Conservation (phyloP, 129 eudicot genomes). For the Rutidosis leptorrhynchoides region DNA sequence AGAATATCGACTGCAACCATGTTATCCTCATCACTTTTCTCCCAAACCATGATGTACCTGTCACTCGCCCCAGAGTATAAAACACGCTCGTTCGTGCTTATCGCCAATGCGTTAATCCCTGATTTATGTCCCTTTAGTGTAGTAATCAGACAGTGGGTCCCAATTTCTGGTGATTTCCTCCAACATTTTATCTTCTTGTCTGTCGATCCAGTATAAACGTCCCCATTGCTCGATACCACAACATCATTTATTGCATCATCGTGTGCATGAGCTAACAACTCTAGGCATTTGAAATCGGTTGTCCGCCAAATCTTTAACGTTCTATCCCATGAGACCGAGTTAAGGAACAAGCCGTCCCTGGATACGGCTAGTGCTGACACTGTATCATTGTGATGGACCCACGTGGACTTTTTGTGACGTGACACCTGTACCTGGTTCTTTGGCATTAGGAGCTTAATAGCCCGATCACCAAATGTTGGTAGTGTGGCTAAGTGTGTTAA, state of each 20-base stretch:
- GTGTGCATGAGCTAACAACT: slow-evolving; percentile 50
- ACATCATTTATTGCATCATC: slow-evolving; percentile 68
- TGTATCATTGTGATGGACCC: slow-evolving; percentile 64
- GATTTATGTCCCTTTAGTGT: slow-evolving; percentile 52
- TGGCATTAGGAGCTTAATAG: slow-evolving; percentile 38
- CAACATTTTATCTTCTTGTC: slow-evolving; percentile 52
- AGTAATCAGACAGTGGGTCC: slow-evolving; percentile 38
- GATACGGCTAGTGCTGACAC: slow-evolving; percentile 60
- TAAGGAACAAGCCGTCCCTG: slow-evolving; percentile 43
- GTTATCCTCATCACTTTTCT: slow-evolving; percentile 37
- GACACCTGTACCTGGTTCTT: slow-evolving; percentile 50
- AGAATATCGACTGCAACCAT: slow-evolving; percentile 39
- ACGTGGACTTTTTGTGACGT: slow-evolving; percentile 55
- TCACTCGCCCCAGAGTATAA: slow-evolving; percentile 64
- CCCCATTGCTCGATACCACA: slow-evolving; percentile 43
- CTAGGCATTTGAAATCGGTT: slow-evolving; percentile 61
- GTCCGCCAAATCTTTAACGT: slow-evolving; percentile 62
- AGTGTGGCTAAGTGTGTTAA: slow-evolving; percentile 51
- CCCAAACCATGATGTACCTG: slow-evolving; percentile 47
- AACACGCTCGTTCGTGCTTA: slow-evolving; percentile 42
- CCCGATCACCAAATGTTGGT: slow-evolving; percentile 58
- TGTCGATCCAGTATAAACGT: slow-evolving; percentile 58
- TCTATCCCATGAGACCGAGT: slow-evolving; percentile 72
- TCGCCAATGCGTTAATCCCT: slow-evolving; percentile 55
- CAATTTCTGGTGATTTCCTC: slow-evolving; percentile 40